A percentile compares a stretch with the other conserved stretches of the same genome.
Evolutionary conservation across 1,284 basidiomycete genomes (phyloP).

Genomic region (Dichomitus squalens): DNA sequence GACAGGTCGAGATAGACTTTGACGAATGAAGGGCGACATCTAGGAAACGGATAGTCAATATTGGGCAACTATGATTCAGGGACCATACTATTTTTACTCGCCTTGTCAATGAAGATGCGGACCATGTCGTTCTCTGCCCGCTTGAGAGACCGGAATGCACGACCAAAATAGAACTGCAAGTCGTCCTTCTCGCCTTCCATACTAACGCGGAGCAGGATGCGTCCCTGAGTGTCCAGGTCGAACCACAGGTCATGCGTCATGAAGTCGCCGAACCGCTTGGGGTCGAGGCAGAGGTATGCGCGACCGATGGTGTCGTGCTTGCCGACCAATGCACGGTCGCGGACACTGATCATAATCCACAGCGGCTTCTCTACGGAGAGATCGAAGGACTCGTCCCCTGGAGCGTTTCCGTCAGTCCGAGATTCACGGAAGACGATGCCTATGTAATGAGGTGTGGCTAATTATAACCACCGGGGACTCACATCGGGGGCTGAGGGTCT

Average conservation of each 20-base stretch:
- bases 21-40: conserved; percentile 95
- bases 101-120: conserved; percentile 96
- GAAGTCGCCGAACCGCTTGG: conserved; percentile 86
- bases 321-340: conserved; percentile 86
- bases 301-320: conserved; percentile 92
- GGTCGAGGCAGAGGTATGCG: conserved; percentile 92
- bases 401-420: neutral
- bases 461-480: conserved; percentile 33
- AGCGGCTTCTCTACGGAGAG: conserved; percentile 86
- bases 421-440: neutral
- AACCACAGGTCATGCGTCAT: conserved; percentile 92
- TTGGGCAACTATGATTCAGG: neutral
- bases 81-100: conserved; percentile 35
- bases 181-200: conserved; percentile 99
- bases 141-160: conserved; percentile 94
- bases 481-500: conserved; percentile 89
- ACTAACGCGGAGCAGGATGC: conserved; percentile 86
- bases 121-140: conserved; percentile 96
- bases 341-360: conserved; percentile 96
- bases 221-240: conserved; percentile 87
- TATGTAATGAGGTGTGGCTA: neutral
- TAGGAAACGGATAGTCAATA: conserved; percentile 36
- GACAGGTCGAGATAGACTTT: conserved; percentile 81
- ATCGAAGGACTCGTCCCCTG: conserved; percentile 97
- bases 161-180: conserved; percentile 96